phyloP scores from a whole-genome alignment of 139 green algal species.

The Desmodesmus armatus region DNA sequence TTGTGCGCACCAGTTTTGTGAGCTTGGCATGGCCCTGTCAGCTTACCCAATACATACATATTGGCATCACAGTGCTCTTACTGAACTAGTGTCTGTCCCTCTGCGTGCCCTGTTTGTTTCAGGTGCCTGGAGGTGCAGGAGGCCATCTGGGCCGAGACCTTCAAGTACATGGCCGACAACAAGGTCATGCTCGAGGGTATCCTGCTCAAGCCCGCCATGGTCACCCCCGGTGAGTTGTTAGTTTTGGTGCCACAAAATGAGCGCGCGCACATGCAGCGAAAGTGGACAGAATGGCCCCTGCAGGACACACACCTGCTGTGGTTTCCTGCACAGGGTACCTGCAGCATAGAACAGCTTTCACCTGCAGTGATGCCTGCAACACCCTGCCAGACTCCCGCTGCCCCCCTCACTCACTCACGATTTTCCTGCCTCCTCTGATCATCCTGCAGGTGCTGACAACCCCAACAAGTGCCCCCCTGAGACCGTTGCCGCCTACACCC shows the following conservation, averaged over 20 bases:
- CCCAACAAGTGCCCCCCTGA: conserved; percentile 71
- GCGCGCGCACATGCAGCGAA: neutral
- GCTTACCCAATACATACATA: neutral
- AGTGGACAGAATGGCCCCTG: neutral
- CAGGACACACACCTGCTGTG: neutral
- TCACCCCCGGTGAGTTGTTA: conserved; percentile 97
- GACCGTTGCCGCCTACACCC: conserved; percentile 93
- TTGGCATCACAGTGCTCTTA: neutral
- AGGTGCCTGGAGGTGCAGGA: conserved; percentile 87
- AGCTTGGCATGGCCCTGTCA: neutral
- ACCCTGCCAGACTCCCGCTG: no score
- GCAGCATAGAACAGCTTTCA: no score
- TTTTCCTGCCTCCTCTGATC: neutral
- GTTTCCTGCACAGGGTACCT: no score
- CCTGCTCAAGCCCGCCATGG: conserved; percentile 99
- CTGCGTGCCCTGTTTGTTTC: neutral
- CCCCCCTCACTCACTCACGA: no score
- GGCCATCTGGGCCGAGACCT: conserved; percentile 96
- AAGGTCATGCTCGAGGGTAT: conserved; percentile 99
- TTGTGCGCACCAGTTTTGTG: neutral
- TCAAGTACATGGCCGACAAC: conserved; percentile 98
- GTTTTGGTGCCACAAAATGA: neutral
- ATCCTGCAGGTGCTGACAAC: conserved; percentile 86
- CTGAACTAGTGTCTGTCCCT: no score
- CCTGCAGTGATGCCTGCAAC: no score